Evolutionary conservation across 1,284 basidiomycete genomes (phyloP), one percentile per base, ranked within the genome.

Genomic region (Melampsora larici-populina): DNA sequence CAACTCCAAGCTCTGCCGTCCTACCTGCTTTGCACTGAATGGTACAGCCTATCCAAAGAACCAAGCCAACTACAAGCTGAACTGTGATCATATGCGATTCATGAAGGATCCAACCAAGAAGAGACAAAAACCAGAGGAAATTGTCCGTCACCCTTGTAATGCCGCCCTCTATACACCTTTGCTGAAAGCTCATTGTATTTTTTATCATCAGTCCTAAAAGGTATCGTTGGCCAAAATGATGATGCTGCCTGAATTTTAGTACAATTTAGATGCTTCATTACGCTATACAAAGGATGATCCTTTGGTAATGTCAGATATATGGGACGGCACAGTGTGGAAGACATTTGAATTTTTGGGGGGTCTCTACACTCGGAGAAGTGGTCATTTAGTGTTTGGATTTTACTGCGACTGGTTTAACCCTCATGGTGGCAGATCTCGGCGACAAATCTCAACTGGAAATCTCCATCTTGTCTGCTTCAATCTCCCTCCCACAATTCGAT

Each of bases 381-480:
- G 63, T n/a, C 60, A 72, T 40, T 58, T 72, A n/a, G n/a, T n/a
- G n/a, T n/a, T n/a, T n/a, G n/a, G n/a, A n/a, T n/a, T n/a, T n/a
- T n/a, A n/a, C n/a, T 48, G 55, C 64, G 9, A 70, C 55, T 70
- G 69, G 69, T 70, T 70, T 40, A 70, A 70, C 24, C 69, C 69
- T 24, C 63, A 4, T 63, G 69, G 69, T 3, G 21, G 33, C 26
- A n/a, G 33, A 6, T 33, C 33, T 46, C 33, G 17, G 18, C 18
- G 31, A 67, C n/a, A 67, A 60, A 66, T 15, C 18, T 31, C 29
- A 26, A 31, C 26, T 70, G 69, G 69, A 49, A 31, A 26, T 18
- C 51, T 70, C 9, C 15, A 15, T 31, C 51, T 58, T 43, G 69
- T 70, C 11, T 70, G 69, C 36, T 33, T 70, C 51, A 70, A 70